Evolutionary conservation across 768 basidiomycete genomes (phyloP).

Genomic region (Pulveroboletus sp.): DNA sequence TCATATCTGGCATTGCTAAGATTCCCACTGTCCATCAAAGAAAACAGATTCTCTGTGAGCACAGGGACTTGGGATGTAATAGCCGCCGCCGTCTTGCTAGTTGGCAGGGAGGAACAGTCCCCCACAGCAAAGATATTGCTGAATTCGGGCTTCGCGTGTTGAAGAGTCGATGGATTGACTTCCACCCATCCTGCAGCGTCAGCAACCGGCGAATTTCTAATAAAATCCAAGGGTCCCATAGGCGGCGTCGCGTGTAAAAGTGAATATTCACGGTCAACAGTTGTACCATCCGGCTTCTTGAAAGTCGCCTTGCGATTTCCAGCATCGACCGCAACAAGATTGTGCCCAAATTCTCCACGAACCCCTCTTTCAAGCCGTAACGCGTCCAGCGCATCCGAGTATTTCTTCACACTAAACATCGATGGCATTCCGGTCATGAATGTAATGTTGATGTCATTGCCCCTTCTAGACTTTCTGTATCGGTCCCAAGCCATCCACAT

Average conservation of each 20-base stretch:
- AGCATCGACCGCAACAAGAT: slow-evolving; percentile 73
- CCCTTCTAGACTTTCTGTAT: slow-evolving; percentile 58
- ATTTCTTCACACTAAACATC: slow-evolving; percentile 98
- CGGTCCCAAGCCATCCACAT: slow-evolving; percentile 98
- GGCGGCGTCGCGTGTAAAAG: slow-evolving; percentile 84
- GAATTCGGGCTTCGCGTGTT: slow-evolving; percentile 77
- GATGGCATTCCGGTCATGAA: slow-evolving; percentile 93
- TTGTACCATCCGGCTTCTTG: slow-evolving; percentile 70
- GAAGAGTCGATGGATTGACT: slow-evolving; percentile 77
- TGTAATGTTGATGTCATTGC: slow-evolving; percentile 57
- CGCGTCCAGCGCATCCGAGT: slow-evolving; percentile 80
- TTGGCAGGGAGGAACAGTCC: slow-evolving; percentile 88
- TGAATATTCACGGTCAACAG: slow-evolving; percentile 73
- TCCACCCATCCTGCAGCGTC: slow-evolving; percentile 89
- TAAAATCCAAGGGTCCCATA: slow-evolving; percentile 82
- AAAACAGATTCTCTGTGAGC: slow-evolving; percentile 83
- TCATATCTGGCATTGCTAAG: slow-evolving; percentile 73
- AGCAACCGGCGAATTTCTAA: slow-evolving; percentile 75
- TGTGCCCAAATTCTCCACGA: slow-evolving; percentile 75
- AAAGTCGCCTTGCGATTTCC: slow-evolving; percentile 77
- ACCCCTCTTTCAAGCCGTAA: slow-evolving; percentile 79
- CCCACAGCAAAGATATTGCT: slow-evolving; percentile 87
- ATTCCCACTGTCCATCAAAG: slow-evolving; percentile 69
- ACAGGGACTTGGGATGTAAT: slow-evolving; percentile 91
- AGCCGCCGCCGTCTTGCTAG: slow-evolving; percentile 94